phyloP scores from a whole-genome alignment of 805 yeast species.

The Candida vaughaniae region DNA sequence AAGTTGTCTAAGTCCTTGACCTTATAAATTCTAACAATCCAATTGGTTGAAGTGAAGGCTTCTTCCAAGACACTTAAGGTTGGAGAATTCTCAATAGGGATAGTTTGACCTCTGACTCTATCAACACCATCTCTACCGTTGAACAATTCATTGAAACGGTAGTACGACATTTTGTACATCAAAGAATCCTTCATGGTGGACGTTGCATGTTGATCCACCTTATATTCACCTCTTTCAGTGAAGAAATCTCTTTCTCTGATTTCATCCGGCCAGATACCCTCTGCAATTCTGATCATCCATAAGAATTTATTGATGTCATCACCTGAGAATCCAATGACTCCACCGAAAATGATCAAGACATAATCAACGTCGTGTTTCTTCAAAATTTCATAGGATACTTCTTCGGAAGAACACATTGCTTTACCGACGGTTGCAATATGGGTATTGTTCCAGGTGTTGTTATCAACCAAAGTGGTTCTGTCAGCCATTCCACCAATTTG shows the following conservation, averaged over 20 bases:
- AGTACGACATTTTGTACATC: conserved; percentile 93
- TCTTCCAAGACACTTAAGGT: conserved; percentile 81
- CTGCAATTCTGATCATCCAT: conserved; percentile 99
- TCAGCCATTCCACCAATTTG: conserved; percentile 99
- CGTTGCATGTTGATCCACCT: conserved; percentile 79
- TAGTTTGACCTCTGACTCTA: conserved; percentile 83
- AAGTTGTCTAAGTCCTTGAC: conserved; percentile 84
- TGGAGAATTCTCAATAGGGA: conserved; percentile 49
- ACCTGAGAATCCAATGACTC: conserved; percentile 88
- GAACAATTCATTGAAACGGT: conserved; percentile 75
- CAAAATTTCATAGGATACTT: conserved; percentile 82
- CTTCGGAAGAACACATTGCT: conserved; percentile 92
- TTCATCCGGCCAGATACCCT: conserved; percentile 99
- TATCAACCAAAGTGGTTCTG: conserved; percentile 95
- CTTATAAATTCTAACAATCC: conserved; percentile 93
- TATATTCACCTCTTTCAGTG: conserved; percentile 83
- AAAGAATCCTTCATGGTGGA: conserved; percentile 83
- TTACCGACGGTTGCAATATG: conserved; percentile 99
- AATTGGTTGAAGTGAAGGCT: conserved; percentile 92
- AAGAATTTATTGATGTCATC: conserved; percentile 95
- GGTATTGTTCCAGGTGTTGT: conserved; percentile 99
- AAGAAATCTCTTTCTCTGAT: conserved; percentile 81
- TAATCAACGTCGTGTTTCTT: conserved; percentile 93
- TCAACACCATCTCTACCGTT: conserved; percentile 65
- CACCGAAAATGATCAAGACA: conserved; percentile 91